phyloP scores from a whole-genome alignment of 805 yeast species.

The Geotrichum ghanense region DNA sequence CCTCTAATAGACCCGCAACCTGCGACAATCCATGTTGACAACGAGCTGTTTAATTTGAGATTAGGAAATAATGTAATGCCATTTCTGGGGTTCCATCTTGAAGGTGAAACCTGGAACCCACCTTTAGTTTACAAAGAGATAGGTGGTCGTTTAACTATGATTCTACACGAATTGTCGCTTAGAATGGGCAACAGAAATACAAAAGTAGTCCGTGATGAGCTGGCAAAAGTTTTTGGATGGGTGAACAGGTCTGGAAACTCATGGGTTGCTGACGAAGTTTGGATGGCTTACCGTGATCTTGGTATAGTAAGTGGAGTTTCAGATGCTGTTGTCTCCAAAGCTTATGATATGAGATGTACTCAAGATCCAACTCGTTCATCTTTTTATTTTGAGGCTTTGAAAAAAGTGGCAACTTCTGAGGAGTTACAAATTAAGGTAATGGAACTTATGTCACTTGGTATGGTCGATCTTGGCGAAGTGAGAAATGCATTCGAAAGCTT shows the following conservation, averaged over 20 bases:
- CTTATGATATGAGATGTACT: conserved; percentile 32
- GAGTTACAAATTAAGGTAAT: conserved; percentile 34
- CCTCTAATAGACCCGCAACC: conserved; percentile 43
- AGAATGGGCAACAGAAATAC: not conserved
- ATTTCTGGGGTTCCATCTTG: not conserved
- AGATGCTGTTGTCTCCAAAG: conserved; percentile 36
- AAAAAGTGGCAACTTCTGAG: conserved; percentile 39
- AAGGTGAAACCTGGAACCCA: conserved; percentile 3
- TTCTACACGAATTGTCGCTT: not conserved
- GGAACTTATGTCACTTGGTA: conserved; percentile 40
- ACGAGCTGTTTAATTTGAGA: conserved; percentile 42
- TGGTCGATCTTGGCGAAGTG: conserved; percentile 39
- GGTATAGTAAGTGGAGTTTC: conserved; percentile 13
- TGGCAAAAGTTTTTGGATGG: not conserved
- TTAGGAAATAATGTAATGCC: conserved; percentile 39
- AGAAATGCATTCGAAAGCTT: conserved; percentile 29
- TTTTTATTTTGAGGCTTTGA: conserved; percentile 47
- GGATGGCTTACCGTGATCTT: conserved; percentile 1
- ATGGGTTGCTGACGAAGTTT: not conserved
- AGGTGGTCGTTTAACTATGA: not conserved
- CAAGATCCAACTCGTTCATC: conserved; percentile 38
- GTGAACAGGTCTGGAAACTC: not conserved
- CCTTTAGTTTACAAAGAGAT: conserved; percentile 8
- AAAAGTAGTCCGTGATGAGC: not conserved
- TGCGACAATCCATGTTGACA: conserved; percentile 44